Base-by-base conservation (phyloP, 495 filamentous ascomycete genomes). In the Glutinoglossum americanum region DNA sequence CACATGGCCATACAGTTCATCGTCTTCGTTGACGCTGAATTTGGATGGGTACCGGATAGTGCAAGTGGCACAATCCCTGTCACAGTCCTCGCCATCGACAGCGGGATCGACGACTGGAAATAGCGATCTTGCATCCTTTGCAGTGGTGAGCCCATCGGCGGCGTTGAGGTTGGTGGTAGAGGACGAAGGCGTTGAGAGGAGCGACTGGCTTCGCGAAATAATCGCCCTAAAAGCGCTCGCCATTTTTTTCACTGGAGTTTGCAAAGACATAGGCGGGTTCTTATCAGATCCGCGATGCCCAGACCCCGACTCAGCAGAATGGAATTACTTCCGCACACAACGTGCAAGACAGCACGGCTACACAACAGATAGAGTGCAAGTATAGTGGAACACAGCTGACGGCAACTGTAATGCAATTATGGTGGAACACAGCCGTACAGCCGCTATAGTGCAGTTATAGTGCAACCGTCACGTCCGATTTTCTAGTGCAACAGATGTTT, bases 51-150 rank as follows among this genome's bases (percentile, higher is more conserved):
- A 87, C 54, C 78, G 74, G 39, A 90, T 74, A 0, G 77, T 78
- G 70, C 92, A 97, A 54, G 73, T 81, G n/a, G 77, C 79, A 70
- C 92, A 98, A 69, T 97, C 92, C 65, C 82, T 85, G 48, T 83
- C 73, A 67, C 92, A 98, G 49, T 90, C 89, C 37, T 92, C 86
- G 45, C 85, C 89, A 67, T 95, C 92, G n/a, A 83, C 68, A 0
- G 74, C 76, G 1, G 81, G 77, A 60, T 83, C 73, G 6, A 84
- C 83, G 30, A 75, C 74, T 1, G 79, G 72, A 67, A 88, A 88
- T 19, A 88, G 72, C 3, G 66, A 62, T 41, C 60, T 60, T 56
- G 54, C 47, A 23, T 59, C 61, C 33, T 56, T 61, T 23, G 54
- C 49, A 17, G 48, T 59, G 26, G 48, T 30, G n/a, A 54, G 30